phyloP scores from a whole-genome alignment of 2,329 filamentous ascomycete species.

The Zarea fungicola region DNA sequence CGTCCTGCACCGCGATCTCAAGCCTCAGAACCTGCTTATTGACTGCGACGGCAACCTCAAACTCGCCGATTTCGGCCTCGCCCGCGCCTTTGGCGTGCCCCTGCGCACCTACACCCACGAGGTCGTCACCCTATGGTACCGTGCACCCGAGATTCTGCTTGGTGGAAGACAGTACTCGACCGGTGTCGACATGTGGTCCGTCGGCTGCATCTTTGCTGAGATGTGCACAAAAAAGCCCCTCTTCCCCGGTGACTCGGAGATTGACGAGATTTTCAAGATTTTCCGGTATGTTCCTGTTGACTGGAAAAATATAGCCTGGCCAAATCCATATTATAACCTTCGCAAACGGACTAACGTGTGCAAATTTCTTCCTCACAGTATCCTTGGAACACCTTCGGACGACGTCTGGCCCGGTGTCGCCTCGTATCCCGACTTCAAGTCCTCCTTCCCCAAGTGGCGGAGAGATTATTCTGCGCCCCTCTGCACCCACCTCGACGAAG shows the following conservation, averaged over 20 bases:
- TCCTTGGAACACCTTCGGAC: constrained; percentile 80
- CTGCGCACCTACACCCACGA: constrained; percentile 91
- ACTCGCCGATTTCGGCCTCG: constrained; percentile 84
- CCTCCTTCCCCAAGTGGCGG: constrained; percentile 87
- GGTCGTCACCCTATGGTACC: constrained; percentile 92
- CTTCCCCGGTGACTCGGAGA: constrained; percentile 80
- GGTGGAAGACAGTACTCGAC: constrained; percentile 90
- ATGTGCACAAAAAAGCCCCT: constrained; percentile 93
- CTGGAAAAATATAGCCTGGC: not conserved
- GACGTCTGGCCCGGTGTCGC: constrained; percentile 83
- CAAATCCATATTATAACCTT: no score
- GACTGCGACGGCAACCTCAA: constrained; percentile 84
- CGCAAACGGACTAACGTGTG: not conserved
- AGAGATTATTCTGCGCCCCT: constrained; percentile 62
- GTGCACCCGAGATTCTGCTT: constrained; percentile 82
- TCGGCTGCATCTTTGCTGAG: constrained; percentile 91
- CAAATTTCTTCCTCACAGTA: constrained; percentile 33
- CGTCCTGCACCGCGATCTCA: constrained; percentile 81
- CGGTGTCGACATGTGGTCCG: constrained; percentile 93
- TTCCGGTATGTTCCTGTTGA: constrained; percentile 81
- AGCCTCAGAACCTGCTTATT: constrained; percentile 87
- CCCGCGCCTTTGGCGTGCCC: constrained; percentile 85
- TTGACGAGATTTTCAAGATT: constrained; percentile 42
- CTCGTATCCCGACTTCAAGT: constrained; percentile 91
- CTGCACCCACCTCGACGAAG: constrained; percentile 67